A percentile compares a stretch with the other conserved stretches of the same genome.
phyloP scores from a whole-genome alignment of 306 rosid genomes.

The Malus domestica region DNA sequence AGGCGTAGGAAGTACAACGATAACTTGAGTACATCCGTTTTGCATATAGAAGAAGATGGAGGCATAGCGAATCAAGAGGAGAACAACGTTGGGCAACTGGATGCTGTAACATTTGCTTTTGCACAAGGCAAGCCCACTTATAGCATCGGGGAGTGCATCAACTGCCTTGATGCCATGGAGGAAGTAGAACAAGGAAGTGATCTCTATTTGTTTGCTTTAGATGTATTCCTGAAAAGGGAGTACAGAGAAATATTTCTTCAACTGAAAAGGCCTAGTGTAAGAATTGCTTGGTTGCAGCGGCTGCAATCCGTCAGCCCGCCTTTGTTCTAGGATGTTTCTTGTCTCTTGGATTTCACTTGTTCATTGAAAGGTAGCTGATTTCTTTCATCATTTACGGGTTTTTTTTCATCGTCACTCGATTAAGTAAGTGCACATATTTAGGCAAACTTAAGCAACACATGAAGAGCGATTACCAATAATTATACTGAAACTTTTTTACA shows the following conservation, averaged over 20 bases:
- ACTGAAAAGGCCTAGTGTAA: constrained; percentile 47
- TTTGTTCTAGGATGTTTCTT: constrained; percentile 19
- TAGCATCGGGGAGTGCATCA: constrained; percentile 65
- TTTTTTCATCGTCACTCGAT: neutral
- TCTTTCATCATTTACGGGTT: too few relatives aligned
- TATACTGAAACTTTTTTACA: neutral
- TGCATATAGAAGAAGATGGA: constrained; percentile 17
- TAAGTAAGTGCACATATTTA: neutral
- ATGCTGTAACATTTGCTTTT: constrained; percentile 15
- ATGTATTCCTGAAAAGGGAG: constrained; percentile 65
- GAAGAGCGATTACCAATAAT: neutral
- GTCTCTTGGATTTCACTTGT: neutral
- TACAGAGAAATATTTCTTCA: constrained; percentile 69
- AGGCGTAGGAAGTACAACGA: constrained; percentile 11
- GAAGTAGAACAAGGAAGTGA: constrained; percentile 64
- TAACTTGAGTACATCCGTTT: constrained; percentile 8
- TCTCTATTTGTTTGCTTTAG: constrained; percentile 64
- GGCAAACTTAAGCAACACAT: neutral
- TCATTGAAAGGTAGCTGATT: neutral
- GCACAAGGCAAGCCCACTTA: constrained; percentile 28
- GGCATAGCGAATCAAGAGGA: constrained; percentile 18
- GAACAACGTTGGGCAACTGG: constrained; percentile 17
- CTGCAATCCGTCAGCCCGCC: constrained; percentile 43
- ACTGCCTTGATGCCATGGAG: constrained; percentile 59
- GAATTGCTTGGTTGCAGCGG: constrained; percentile 67